Conservation (phyloP, 2,329 filamentous ascomycete genomes). For the Xylaria multiplex region DNA sequence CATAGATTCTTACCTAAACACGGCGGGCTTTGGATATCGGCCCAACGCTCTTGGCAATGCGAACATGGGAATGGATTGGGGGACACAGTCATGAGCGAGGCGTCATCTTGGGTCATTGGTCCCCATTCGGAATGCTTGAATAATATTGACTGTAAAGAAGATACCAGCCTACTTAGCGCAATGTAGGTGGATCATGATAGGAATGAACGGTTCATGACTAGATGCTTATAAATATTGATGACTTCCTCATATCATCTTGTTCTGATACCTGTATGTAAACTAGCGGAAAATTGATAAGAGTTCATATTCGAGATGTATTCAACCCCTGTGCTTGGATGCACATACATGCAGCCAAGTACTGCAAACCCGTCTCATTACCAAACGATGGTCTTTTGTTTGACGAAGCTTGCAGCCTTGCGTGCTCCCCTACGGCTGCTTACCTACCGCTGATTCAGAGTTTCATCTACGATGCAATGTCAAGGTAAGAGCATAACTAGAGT, state of each 20-base stretch:
- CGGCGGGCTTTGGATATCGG: slow-evolving; percentile 47
- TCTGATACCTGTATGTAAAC: too few species aligned
- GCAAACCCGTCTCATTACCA: background rate
- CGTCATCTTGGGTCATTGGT: slow-evolving; percentile 11
- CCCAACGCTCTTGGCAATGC: slow-evolving; percentile 22
- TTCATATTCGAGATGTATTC: background rate
- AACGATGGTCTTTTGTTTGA: background rate
- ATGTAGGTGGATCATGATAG: slow-evolving; percentile 7
- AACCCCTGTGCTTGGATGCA: background rate
- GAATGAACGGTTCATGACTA: slow-evolving; percentile 13
- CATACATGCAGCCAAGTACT: background rate
- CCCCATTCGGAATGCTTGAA: slow-evolving; percentile 2
- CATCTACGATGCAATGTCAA: background rate
- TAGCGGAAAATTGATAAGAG: too few species aligned
- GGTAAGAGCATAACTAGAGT: too few species aligned
- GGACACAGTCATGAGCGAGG: slow-evolving; percentile 30
- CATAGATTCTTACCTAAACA: slow-evolving; percentile 68
- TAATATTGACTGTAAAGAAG: slow-evolving; percentile 2
- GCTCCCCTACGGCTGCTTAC: background rate
- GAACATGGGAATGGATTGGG: slow-evolving; percentile 33
- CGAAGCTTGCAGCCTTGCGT: background rate
- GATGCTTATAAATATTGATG: background rate
- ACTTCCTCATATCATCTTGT: background rate
- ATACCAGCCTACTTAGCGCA: slow-evolving; percentile 6
- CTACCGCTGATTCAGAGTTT: too few species aligned